Evolutionary conservation across 139 green algal species (phyloP), one percentile per base, ranked within the genome.

Genomic region (Trebouxia sp.): DNA sequence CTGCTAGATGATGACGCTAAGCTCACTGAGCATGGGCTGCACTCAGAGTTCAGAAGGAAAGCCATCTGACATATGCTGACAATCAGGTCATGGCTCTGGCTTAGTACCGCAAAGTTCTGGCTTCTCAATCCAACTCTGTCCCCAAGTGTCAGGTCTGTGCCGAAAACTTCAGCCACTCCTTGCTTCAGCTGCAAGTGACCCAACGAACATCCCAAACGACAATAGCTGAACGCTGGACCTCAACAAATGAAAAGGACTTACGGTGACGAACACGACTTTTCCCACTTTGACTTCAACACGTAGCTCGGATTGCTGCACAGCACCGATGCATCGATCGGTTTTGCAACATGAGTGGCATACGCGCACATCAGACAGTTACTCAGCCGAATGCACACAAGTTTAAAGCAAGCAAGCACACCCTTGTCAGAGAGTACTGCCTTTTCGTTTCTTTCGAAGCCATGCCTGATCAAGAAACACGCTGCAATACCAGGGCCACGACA

Each of bases 81-180:
- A n/a, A n/a, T n/a, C n/a, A n/a, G n/a, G n/a, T n/a, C n/a, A n/a
- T n/a, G n/a, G n/a, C n/a, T n/a, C 5, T 41, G 32, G 9, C 8
- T 41, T 72, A n/a, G 12, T 72, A 95, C 91, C 47, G 95, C 94
- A 17, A 97, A 67, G 75, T 97, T 97, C 41, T 94, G 87, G 0
- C 92, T 92, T 0, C 39, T 79, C 12, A 97, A 62, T 4, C 47
- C 55, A 6, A 95, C 56, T 8, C 51, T 58, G 51, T 92, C 70
- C 4, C 91, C 92, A 4, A 90, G 75, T 0, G 88, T 66, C 39
- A 98, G 80, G 76, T 96, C 90, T 11, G 91, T 88, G 28, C 95
- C 95, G 88, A 98, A 98, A 0, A 98, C 81, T 84, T 98, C 94
- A 0, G 94, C 94, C 2, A 81, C 75, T 12, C 94, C 94, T 5